phyloP scores from a whole-genome alignment of 805 yeast species.

The Pichia paraexigua region DNA sequence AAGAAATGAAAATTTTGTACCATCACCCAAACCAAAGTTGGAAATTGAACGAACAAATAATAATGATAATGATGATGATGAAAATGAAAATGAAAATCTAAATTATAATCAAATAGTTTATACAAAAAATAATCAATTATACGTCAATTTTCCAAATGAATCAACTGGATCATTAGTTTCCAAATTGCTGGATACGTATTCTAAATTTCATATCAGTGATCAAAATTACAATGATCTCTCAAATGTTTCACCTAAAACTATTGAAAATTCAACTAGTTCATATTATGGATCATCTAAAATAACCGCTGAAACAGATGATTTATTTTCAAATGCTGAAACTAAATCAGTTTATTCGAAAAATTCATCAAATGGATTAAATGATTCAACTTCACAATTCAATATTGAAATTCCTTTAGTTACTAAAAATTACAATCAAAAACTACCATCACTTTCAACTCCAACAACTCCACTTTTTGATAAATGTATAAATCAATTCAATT shows the following conservation, averaged over 20 bases:
- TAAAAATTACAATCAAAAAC: neutral
- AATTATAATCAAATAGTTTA: neutral
- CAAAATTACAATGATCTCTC: neutral
- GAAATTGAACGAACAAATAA: neutral
- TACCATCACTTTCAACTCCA: slow-evolving; percentile 21
- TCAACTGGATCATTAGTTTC: slow-evolving; percentile 2
- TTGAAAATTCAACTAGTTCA: neutral
- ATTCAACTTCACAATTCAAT: neutral
- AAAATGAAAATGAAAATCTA: no score
- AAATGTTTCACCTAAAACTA: neutral
- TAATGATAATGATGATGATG: no score
- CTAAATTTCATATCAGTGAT: neutral
- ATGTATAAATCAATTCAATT: slow-evolving; percentile 13
- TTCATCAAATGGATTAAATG: slow-evolving; percentile 3
- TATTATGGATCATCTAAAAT: neutral
- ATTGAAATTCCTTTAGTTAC: neutral
- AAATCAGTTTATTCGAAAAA: neutral
- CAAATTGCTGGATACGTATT: neutral
- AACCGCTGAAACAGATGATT: neutral
- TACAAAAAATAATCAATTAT: neutral
- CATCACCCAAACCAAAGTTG: neutral
- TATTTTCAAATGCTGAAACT: neutral
- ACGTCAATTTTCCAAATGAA: neutral
- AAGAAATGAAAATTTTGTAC: neutral
- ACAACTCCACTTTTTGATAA: neutral